A percentile compares a stretch with the other conserved stretches of the same genome.
Conservation (phyloP, 139 green algal genomes). For the Tetratostichococcus sp. region DNA sequence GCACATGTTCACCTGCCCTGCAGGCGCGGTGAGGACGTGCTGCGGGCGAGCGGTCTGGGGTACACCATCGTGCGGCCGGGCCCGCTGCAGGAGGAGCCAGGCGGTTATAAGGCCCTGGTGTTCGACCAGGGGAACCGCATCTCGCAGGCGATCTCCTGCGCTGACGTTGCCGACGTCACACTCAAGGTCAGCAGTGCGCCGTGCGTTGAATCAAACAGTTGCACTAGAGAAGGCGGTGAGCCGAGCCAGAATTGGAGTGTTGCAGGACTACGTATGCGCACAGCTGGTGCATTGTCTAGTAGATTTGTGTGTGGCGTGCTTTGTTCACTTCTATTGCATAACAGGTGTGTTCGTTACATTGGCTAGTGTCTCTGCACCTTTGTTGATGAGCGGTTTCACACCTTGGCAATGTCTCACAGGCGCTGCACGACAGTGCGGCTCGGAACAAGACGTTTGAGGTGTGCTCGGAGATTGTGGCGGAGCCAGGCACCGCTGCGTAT, state of each 20-base stretch:
- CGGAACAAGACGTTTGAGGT: conserved; percentile 99
- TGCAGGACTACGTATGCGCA: no score
- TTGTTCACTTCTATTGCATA: no score
- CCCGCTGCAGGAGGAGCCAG: conserved; percentile 83
- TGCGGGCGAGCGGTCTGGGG: conserved; percentile 81
- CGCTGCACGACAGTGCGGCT: conserved; percentile 67
- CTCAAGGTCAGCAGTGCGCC: conserved; percentile 41
- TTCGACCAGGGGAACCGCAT: conserved; percentile 94
- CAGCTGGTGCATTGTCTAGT: no score
- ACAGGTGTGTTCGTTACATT: no score
- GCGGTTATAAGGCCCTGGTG: conserved; percentile 92
- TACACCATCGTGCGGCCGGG: conserved; percentile 93
- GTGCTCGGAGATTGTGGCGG: conserved; percentile 73
- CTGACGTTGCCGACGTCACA: conserved; percentile 96
- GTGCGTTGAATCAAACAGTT: no score
- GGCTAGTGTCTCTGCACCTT: no score
- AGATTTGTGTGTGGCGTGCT: no score
- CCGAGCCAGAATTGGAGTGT: no score
- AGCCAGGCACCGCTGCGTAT: conserved; percentile 63
- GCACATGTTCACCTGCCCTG: no score
- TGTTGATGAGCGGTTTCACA: background rate
- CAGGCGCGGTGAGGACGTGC: conserved; percentile 64
- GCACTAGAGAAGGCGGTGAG: no score
- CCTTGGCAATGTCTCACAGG: conserved; percentile 16
- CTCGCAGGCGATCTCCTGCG: conserved; percentile 76